phyloP scores from a whole-genome alignment of 345 rosid species.

The Ceriops tagal region DNA sequence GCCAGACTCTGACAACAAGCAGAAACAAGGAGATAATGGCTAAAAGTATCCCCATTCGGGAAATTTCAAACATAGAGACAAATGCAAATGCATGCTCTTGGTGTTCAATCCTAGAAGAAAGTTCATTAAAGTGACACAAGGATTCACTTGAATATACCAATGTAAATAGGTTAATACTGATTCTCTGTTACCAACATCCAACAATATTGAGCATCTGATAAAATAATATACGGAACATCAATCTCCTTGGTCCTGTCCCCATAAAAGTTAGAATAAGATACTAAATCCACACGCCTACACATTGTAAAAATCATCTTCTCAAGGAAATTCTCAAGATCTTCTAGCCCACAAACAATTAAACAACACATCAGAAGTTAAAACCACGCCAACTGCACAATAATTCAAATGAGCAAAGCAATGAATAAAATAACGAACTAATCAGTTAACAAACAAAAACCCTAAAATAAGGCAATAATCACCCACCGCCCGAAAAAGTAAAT shows the following conservation, averaged over 20 bases:
- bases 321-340: neutral
- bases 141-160: neutral
- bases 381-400: neutral
- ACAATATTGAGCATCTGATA: neutral
- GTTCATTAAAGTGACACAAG: neutral
- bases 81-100: neutral
- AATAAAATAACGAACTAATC: neutral
- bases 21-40: neutral
- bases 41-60: neutral
- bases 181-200: neutral
- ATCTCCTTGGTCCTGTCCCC: neutral
- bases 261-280: neutral
- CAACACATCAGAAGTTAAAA: neutral
- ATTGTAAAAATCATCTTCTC: neutral
- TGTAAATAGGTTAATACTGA: neutral
- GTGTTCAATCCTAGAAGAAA: neutral
- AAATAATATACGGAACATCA: neutral
- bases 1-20: neutral
- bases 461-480: neutral
- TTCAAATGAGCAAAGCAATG: neutral
- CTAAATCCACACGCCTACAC: neutral
- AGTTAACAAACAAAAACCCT: too few species aligned
- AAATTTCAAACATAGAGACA: neutral
- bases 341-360: neutral
- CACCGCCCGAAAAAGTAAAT: neutral